Evolutionary conservation across 257 asterid genomes (phyloP), one percentile per base, ranked within the genome.

Genomic region (Salvia rosmarinus): DNA sequence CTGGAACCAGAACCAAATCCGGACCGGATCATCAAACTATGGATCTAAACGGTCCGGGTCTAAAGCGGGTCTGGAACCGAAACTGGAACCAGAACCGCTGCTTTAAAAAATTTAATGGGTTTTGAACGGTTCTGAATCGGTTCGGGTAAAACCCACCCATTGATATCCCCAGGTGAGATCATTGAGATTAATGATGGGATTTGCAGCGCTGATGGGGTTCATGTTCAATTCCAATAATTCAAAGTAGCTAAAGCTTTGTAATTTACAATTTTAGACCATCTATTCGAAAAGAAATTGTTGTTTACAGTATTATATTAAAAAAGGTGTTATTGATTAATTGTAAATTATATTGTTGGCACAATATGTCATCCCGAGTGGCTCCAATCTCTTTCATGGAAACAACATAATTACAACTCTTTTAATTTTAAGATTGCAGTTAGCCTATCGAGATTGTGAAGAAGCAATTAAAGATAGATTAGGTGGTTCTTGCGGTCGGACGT

Each of bases 181-280:
- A 75, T 50, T 51, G 71, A 68, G 71, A 68, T 19, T 69, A 76
- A 76, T 76, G 80, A 69, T 76, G 80, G 59, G 72, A 61, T 76
- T 75, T 76, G 75, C 80, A 50, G 80, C 75, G 70, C 43, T 68
- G 69, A 76, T 76, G 80, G 80, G 72, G 80, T 60, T 68, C 80
- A 76, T 76, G 44, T 51, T 69, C 57, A 11, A 59, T 75, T 21
- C 71, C 55, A 68, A 68, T 75, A 8, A 75, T 68, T 67, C 70
- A 46, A 57, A 66, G 64, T 67, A 19, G 56, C 11, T 50, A 51
- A 35, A 63, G 2, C 20, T 0, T 4, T 14, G 9, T n/a, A 30
- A 30, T 59, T 30, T 14, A 14, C 55, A 54, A 16, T 17, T 30
- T 52, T 16, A 67, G 46, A 19, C 73, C 73, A 42, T 54, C n/a